These are phyloP conservation scores for Phyllosticta capitalensis DNA, from an alignment of 2,329 filamentous ascomycete genomes.

Conservation along the genomic window DNA sequence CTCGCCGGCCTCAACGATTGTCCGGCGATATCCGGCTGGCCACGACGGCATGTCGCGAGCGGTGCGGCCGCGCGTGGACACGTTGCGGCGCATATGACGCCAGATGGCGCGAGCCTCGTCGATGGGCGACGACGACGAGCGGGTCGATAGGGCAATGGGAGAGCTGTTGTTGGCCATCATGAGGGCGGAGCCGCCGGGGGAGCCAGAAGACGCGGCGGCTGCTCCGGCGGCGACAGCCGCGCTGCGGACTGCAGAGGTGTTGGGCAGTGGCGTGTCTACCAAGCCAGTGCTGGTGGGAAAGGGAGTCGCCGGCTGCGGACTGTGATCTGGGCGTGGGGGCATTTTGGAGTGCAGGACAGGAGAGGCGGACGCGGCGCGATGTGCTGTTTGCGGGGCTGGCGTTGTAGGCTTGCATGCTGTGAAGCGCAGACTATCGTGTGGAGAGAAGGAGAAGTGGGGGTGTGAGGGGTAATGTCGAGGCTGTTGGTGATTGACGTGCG, in stretches of 20 bases:
- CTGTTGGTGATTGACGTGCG: background rate
- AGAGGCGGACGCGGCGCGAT: slow-evolving; percentile 6
- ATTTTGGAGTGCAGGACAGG: background rate
- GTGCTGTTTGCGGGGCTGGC: background rate
- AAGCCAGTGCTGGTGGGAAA: background rate
- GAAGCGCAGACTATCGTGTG: slow-evolving; percentile 8
- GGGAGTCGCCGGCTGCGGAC: background rate
- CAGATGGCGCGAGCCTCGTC: slow-evolving; percentile 11
- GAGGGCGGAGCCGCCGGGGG: background rate
- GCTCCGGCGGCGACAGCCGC: background rate
- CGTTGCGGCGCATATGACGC: slow-evolving; percentile 10
- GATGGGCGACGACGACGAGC: slow-evolving; percentile 4
- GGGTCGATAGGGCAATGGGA: background rate
- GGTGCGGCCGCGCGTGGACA: slow-evolving; percentile 5
- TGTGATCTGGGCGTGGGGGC: background rate
- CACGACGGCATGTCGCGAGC: slow-evolving; percentile 5
- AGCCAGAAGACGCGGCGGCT: background rate
- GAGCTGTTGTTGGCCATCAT: background rate
- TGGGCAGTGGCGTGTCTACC: background rate
- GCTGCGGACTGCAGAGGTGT: background rate
- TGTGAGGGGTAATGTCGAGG: slow-evolving; percentile 5
- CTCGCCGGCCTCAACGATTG: background rate
- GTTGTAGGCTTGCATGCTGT: background rate
- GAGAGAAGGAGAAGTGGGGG: slow-evolving; percentile 4
- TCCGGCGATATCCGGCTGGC: slow-evolving; percentile 4